Conservation (phyloP, 2,329 filamentous ascomycete species). For the Penicillium sp. region DNA sequence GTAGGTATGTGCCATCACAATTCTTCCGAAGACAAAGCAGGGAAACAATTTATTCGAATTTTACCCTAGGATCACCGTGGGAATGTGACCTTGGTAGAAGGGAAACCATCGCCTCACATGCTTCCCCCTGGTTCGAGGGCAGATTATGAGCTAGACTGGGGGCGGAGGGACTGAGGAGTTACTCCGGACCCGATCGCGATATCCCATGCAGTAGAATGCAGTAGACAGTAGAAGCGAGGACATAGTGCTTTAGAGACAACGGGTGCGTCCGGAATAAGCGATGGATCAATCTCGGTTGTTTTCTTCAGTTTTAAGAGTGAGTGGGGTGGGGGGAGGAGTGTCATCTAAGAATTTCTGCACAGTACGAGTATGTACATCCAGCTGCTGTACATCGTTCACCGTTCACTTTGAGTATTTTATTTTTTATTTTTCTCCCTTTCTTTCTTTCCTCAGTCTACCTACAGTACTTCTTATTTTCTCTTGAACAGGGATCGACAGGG, state of each 20-base stretch:
- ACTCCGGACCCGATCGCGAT: slow-evolving; percentile 8
- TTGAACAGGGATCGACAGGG: slow-evolving; percentile 15
- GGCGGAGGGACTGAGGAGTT: not conserved
- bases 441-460: not conserved
- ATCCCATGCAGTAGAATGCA: not conserved
- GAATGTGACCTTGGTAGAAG: slow-evolving; percentile 4
- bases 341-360: not conserved
- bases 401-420: not conserved
- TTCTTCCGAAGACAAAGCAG: not conserved
- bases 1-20: not conserved
- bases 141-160: slow-evolving; percentile 4
- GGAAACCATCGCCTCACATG: not conserved
- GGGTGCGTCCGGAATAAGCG: not conserved
- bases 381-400: not conserved
- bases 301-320: not conserved
- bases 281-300: slow-evolving; percentile 1
- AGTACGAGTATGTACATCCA: not conserved
- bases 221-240: slow-evolving; percentile 3
- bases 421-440: not conserved
- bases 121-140: not conserved
- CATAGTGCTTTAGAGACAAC: not conserved
- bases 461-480: not conserved
- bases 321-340: not conserved
- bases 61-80: not conserved
- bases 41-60: not conserved